A percentile compares a stretch with the other conserved stretches of the same genome.
Conservation (phyloP, 1,284 basidiomycete species). For the Leccinum huronense region DNA sequence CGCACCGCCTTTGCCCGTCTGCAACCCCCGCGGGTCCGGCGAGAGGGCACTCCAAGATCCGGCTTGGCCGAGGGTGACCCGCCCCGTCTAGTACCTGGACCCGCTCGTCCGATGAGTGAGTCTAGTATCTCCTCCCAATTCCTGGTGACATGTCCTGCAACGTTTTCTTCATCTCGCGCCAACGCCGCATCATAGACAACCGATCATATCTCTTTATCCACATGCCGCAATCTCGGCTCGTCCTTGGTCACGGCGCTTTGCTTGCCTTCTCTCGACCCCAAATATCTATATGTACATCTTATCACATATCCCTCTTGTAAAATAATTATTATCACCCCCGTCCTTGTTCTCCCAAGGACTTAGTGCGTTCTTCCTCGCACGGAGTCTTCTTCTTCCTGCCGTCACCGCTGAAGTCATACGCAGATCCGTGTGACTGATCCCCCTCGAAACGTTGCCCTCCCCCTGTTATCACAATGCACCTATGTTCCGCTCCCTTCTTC, state of each 20-base stretch:
- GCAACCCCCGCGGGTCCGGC: conserved; percentile 32
- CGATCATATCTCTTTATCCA: conserved; percentile 24
- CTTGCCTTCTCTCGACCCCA: conserved; percentile 16
- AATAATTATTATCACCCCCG: conserved; percentile 6
- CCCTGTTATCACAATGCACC: conserved; percentile 26
- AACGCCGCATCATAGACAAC: conserved; percentile 30
- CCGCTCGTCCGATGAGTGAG: background rate
- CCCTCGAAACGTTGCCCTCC: conserved; percentile 14
- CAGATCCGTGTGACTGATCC: conserved; percentile 33
- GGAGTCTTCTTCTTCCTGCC: conserved; percentile 23
- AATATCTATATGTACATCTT: conserved; percentile 23
- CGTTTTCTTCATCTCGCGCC: conserved; percentile 36
- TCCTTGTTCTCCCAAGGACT: conserved; percentile 26
- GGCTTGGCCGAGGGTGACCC: conserved; percentile 27
- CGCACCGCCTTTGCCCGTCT: conserved; percentile 20
- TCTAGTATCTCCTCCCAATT: conserved; percentile 16
- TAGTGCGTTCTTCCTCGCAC: conserved; percentile 25
- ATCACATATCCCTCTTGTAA: conserved; percentile 23
- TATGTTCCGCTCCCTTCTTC: conserved; percentile 19
- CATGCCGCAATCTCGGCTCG: conserved; percentile 30
- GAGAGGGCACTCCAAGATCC: conserved; percentile 29
- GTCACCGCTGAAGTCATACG: conserved; percentile 33
- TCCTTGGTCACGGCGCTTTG: conserved; percentile 15
- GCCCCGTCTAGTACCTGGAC: conserved; percentile 7
- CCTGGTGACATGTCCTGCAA: conserved; percentile 29